These are phyloP conservation scores for Ilyonectria destructans DNA, from an alignment of 2,329 filamentous ascomycete genomes.

Conservation along the genomic window DNA sequence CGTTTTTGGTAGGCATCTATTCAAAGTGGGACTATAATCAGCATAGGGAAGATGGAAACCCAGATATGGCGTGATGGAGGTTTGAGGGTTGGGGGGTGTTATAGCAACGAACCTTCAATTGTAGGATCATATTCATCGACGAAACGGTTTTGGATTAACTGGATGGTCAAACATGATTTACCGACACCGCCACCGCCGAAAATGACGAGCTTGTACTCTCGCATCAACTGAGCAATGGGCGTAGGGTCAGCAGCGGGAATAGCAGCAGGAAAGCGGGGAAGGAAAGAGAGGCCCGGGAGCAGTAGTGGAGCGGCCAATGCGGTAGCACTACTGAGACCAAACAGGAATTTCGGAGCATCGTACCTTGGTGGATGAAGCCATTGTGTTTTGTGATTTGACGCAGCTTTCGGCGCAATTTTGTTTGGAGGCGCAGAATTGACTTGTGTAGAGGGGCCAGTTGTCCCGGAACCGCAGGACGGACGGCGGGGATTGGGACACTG, in stretches of 20 bases:
- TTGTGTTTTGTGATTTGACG: constrained; percentile 45
- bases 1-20: constrained; percentile 99
- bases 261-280: background rate
- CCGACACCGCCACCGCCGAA: constrained; percentile 98
- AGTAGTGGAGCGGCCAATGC: background rate
- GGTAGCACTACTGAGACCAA: background rate
- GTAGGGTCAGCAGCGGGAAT: constrained; percentile 38
- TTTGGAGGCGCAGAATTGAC: constrained; percentile 37
- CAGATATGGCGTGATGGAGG: background rate
- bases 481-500: constrained; percentile 26
- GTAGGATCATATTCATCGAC: constrained; percentile 99
- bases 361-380: constrained; percentile 58
- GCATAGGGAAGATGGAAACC: background rate
- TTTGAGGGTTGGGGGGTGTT: background rate
- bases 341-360: constrained; percentile 14
- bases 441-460: constrained; percentile 36
- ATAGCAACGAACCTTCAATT: constrained; percentile 86
- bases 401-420: constrained; percentile 40
- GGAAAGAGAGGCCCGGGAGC: background rate
- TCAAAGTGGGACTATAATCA: background rate
- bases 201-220: constrained; percentile 97
- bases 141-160: constrained; percentile 96
- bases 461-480: constrained; percentile 35
- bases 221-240: constrained; percentile 75
- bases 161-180: constrained; percentile 99